phyloP scores from a whole-genome alignment of 306 rosid genomes.

The Quercus glauca region DNA sequence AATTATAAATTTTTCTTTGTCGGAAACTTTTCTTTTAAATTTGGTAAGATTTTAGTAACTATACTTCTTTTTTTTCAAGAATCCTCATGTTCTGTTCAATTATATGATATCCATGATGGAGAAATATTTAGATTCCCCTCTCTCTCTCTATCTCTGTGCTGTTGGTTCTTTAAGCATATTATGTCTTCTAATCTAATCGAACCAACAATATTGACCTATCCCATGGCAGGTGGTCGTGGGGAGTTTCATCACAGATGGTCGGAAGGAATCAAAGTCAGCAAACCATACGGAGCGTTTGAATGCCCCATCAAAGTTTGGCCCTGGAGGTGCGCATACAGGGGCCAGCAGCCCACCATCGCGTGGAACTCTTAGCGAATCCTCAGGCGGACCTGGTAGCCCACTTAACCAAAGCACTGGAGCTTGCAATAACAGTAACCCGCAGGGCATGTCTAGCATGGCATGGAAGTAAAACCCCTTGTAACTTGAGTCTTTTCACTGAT shows the following conservation, averaged over 20 bases:
- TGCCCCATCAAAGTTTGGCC: constrained; percentile 20
- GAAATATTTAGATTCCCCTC: no score
- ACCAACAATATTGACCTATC: not conserved
- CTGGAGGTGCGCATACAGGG: constrained; percentile 33
- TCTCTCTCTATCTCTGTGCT: no score
- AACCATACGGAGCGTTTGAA: constrained; percentile 22
- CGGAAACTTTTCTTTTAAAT: no score
- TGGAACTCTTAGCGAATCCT: constrained; percentile 47
- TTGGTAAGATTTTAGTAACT: no score
- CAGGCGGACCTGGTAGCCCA: constrained; percentile 47
- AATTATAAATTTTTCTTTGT: no score
- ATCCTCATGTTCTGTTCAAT: no score
- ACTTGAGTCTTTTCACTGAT: constrained; percentile 3
- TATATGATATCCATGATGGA: no score
- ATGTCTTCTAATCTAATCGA: not conserved
- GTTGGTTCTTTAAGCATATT: no score
- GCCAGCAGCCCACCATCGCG: constrained; percentile 48
- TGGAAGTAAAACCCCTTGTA: constrained; percentile 48
- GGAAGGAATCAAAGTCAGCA: constrained; percentile 37
- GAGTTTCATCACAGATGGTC: constrained; percentile 46
- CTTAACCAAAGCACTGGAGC: constrained; percentile 33
- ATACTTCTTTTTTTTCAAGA: no score
- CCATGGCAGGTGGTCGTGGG: constrained; percentile 56
- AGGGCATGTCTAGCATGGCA: constrained; percentile 44
- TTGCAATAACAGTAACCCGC: constrained; percentile 51